phyloP scores from a whole-genome alignment of 257 asterid species.

The Plantago major region DNA sequence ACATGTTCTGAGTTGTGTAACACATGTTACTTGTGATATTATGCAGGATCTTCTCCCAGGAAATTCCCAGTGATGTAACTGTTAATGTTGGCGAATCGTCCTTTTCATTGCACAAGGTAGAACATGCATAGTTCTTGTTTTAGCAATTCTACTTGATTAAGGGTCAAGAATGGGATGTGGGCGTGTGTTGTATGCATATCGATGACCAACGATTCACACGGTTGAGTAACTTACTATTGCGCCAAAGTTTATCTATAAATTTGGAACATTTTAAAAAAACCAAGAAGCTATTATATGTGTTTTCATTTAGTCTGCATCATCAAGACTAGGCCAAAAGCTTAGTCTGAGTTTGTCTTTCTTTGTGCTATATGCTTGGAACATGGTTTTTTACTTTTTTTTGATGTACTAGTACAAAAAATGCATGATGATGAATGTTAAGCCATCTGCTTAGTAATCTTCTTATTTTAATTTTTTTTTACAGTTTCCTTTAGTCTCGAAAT shows the following conservation, averaged over 20 bases:
- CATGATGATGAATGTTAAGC: not conserved
- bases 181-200: too few species aligned
- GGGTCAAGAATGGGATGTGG: too few species aligned
- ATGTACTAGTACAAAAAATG: not conserved
- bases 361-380: not conserved
- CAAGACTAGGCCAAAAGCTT: not conserved
- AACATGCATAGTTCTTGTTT: not conserved
- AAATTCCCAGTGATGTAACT: constrained; percentile 71
- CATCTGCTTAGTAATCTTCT: not conserved
- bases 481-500: constrained; percentile 85
- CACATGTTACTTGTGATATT: constrained; percentile 16
- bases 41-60: constrained; percentile 83
- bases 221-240: too few species aligned
- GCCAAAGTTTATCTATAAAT: too few species aligned
- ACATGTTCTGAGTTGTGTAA: not conserved
- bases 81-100: constrained; percentile 63
- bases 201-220: too few species aligned
- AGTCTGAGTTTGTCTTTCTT: not conserved
- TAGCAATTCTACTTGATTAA: too few species aligned
- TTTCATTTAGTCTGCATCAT: not conserved
- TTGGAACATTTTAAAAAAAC: too few species aligned
- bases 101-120: constrained; percentile 80
- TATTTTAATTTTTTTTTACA: constrained; percentile 24
- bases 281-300: too few species aligned
- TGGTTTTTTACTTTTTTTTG: not conserved